phyloP scores from a whole-genome alignment of 495 filamentous ascomycete species.

The Aspergillus sclerotioniger region DNA sequence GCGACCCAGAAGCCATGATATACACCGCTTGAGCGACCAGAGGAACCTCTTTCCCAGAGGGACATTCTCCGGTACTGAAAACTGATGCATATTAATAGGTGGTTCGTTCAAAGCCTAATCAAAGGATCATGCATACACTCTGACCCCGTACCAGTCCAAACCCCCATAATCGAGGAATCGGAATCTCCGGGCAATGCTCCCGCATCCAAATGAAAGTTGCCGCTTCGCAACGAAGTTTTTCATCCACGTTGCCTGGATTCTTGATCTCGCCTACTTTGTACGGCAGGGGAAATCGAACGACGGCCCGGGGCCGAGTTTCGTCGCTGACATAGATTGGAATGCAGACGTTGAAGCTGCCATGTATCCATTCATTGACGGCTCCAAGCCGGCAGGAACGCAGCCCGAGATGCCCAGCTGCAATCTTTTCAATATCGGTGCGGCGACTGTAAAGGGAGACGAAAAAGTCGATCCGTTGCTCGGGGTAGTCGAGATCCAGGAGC shows the following conservation, averaged over 20 bases:
- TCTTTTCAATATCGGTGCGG: constrained; percentile 12
- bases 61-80: background rate
- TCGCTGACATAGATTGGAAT: constrained; percentile 23
- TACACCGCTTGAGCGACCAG: background rate
- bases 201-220: constrained; percentile 40
- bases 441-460: constrained; percentile 5
- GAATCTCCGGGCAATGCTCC: constrained; percentile 30
- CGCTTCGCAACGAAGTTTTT: constrained; percentile 39
- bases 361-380: constrained; percentile 27
- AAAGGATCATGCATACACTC: constrained; percentile 17
- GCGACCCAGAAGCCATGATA: background rate
- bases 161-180: constrained; percentile 32
- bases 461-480: constrained; percentile 13
- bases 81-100: background rate
- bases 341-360: constrained; percentile 38
- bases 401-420: constrained; percentile 22
- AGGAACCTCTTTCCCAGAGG: background rate
- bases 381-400: constrained; percentile 11
- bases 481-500: constrained; percentile 12
- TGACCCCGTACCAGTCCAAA: constrained; percentile 30
- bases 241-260: constrained; percentile 36
- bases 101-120: too few species aligned
- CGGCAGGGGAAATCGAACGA: constrained; percentile 29
- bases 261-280: constrained; percentile 30
- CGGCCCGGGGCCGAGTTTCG: constrained; percentile 16